Evolutionary conservation across 2,329 filamentous ascomycete genomes (phyloP).

Genomic region (Dendrostoma leiphaemia): DNA sequence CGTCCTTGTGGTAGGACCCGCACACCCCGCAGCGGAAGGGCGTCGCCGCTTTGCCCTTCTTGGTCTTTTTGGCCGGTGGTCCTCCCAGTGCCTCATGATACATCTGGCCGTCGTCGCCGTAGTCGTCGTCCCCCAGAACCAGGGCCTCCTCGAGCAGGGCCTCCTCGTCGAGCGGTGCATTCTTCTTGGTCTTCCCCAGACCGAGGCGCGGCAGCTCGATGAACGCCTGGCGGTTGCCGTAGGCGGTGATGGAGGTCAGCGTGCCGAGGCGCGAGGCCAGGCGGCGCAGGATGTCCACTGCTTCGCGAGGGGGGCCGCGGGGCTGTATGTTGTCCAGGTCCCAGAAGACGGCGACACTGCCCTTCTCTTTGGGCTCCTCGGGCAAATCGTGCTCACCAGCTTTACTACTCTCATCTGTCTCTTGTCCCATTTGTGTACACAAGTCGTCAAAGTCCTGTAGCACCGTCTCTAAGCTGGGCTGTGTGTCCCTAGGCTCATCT

Average conservation of each 20-base stretch:
- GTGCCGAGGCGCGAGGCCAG: background rate
- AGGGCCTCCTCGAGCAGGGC: too few species aligned
- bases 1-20: background rate
- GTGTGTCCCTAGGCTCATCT: background rate
- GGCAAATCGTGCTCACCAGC: background rate
- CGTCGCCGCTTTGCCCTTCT: background rate
- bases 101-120: background rate
- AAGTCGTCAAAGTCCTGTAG: background rate
- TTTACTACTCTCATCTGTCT: background rate
- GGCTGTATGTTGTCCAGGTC: background rate
- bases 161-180: background rate
- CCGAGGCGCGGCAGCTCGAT: background rate
- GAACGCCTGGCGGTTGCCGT: background rate
- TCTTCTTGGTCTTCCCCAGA: background rate
- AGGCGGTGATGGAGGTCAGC: background rate
- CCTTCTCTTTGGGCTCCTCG: background rate
- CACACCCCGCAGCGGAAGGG: background rate
- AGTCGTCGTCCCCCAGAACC: too few species aligned
- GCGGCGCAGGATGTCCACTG: background rate
- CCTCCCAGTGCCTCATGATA: background rate
- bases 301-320: background rate
- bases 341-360: background rate
- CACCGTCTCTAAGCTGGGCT: background rate
- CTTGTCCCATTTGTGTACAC: background rate
- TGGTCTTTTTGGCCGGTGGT: background rate